Evolutionary conservation across 345 rosid genomes (phyloP), one percentile per base, ranked within the genome.

Genomic region (Passiflora organensis): DNA sequence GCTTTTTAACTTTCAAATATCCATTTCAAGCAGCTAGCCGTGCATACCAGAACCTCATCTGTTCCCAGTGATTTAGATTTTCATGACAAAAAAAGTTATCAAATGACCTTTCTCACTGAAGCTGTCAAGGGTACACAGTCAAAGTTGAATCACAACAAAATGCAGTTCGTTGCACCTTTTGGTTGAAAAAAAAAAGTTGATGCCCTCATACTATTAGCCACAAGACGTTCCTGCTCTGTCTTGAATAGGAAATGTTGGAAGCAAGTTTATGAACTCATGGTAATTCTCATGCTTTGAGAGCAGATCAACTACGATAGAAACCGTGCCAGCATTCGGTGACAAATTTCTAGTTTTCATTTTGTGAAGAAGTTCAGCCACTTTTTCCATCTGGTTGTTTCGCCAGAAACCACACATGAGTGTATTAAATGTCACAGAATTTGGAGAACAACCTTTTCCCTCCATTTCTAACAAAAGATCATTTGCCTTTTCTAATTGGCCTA

Each of bases 311-410:
- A 72, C 72, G 37, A 53, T 63, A 14, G 56, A 65, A 11, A 43
- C 32, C 4, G 74, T 59, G 34, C 22, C 19, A 21, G 44, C 63
- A 62, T 76, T 48, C 16, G 68, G 66, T 17, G 48, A 43, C 47
- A 73, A 18, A 10, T 76, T 62, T 67, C 59, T 64, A 24, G 62
- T 67, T 15, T n/a, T 53, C 80, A 79, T 72, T 60, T 65, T 56
- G 10, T 63, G 58, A 47, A 70, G 75, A 62, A 71, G 53, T 41
- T 69, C 65, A 15, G 58, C 34, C 18, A 55, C 74, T 23, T 69
- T 59, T 28, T 10, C 0, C 0, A 20, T 47, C 48, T 69, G 43
- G n/a, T 62, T 57, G 20, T 47, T 55, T 22, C 18, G 53, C 4
- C 46, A 66, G 34, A 58, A 62, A 24, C 48, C 68, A 46, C 17